phyloP scores from a whole-genome alignment of 2,329 filamentous ascomycete genomes.

The Fusarium sambucinum region DNA sequence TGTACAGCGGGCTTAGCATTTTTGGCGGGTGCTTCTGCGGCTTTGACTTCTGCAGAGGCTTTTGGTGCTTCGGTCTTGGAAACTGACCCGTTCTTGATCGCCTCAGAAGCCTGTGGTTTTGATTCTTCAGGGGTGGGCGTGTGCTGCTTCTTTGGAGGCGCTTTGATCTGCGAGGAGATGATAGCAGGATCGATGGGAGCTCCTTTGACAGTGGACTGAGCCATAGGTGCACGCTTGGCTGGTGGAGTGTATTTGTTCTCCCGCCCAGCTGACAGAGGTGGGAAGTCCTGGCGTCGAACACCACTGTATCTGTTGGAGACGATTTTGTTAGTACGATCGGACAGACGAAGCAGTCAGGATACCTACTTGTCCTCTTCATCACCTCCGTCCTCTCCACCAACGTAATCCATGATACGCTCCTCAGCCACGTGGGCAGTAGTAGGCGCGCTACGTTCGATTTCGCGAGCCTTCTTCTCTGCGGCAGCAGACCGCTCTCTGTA shows the following conservation, averaged over 20 bases:
- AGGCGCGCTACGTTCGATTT: slow-evolving; percentile 83
- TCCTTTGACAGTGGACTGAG: slow-evolving; percentile 78
- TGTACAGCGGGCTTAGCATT: slow-evolving; percentile 54
- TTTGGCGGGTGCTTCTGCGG: slow-evolving; percentile 32
- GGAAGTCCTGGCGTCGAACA: slow-evolving; percentile 81
- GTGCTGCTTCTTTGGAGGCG: slow-evolving; percentile 55
- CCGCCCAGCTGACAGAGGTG: slow-evolving; percentile 67
- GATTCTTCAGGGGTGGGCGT: slow-evolving; percentile 44
- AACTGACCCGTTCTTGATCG: slow-evolving; percentile 49
- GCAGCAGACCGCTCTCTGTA: slow-evolving; percentile 82
- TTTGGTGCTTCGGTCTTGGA: slow-evolving; percentile 49
- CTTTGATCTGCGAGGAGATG: slow-evolving; percentile 83
- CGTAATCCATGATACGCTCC: slow-evolving; percentile 80
- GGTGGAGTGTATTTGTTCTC: slow-evolving; percentile 89
- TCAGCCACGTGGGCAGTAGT: slow-evolving; percentile 88
- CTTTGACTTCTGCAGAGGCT: slow-evolving; percentile 48
- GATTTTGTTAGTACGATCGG: slow-evolving; percentile 32
- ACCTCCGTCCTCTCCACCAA: slow-evolving; percentile 72
- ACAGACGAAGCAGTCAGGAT: not conserved
- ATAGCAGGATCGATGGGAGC: slow-evolving; percentile 89
- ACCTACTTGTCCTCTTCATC: slow-evolving; percentile 91
- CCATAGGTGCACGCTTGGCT: slow-evolving; percentile 82
- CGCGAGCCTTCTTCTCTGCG: slow-evolving; percentile 85
- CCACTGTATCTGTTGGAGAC: slow-evolving; percentile 80
- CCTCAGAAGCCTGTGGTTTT: slow-evolving; percentile 44